A percentile compares a stretch with the other conserved stretches of the same genome.
Evolutionary conservation across 345 rosid species (phyloP).

Genomic region (Dipteronia sinensis): DNA sequence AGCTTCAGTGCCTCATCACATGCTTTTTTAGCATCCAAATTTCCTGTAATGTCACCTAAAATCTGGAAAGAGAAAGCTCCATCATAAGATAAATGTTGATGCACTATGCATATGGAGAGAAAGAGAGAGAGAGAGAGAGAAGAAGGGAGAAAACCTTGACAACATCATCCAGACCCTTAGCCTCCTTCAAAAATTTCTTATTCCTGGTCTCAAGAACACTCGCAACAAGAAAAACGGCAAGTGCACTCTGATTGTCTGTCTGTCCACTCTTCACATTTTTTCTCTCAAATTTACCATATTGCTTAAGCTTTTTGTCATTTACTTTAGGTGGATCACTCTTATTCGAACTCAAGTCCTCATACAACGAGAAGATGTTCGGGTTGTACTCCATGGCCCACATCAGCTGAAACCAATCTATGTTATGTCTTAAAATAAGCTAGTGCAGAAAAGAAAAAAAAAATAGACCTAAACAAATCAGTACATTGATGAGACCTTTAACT

Average conservation of each 20-base stretch:
- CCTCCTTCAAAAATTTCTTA: constrained; percentile 80
- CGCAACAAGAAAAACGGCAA: constrained; percentile 84
- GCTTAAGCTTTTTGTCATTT: constrained; percentile 61
- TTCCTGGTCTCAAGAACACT: constrained; percentile 87
- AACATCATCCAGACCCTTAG: constrained; percentile 88
- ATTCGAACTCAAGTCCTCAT: constrained; percentile 45
- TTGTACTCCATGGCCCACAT: constrained; percentile 99
- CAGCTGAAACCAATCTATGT: constrained; percentile 59
- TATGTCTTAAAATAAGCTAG: constrained; percentile 30
- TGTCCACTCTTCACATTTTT: constrained; percentile 55
- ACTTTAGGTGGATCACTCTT: constrained; percentile 23
- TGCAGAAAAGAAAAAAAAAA: constrained; percentile 4
- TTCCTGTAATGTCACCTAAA: constrained; percentile 69
- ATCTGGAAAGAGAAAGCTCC: constrained; percentile 47
- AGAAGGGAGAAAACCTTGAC: constrained; percentile 54
- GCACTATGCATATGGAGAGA: neutral
- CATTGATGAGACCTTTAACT: constrained; percentile 12
- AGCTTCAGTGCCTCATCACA: constrained; percentile 81
- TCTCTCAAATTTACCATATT: constrained; percentile 84
- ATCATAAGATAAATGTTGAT: constrained; percentile 11
- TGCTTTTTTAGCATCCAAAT: constrained; percentile 81
- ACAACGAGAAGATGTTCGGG: constrained; percentile 69
- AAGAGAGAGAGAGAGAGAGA: neutral
- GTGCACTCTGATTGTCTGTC: constrained; percentile 51
- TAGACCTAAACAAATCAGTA: constrained; percentile 16